These are phyloP conservation scores for Breviolum minutum DNA, from an alignment of 73 alveolate genomes.

Conservation along the genomic window DNA sequence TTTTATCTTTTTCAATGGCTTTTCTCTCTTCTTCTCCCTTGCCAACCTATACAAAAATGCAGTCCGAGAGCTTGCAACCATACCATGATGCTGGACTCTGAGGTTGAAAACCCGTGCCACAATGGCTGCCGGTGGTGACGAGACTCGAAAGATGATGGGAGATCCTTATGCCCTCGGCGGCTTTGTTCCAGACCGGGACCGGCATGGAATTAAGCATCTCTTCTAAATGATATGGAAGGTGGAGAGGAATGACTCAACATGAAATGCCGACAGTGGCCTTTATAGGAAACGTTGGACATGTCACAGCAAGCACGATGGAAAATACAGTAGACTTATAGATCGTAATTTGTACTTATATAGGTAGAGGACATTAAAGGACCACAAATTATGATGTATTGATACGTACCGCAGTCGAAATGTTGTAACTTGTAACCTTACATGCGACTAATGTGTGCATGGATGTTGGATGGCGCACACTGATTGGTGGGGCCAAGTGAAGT, in stretches of 20 bases:
- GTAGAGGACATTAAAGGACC: no score
- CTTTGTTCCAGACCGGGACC: conserved; percentile 84
- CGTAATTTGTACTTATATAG: no score
- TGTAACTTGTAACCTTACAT: no score
- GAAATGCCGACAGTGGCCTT: no score
- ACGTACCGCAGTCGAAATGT: no score
- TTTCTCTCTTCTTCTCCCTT: neutral
- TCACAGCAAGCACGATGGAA: no score
- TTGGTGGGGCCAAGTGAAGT: neutral
- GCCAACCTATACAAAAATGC: no score
- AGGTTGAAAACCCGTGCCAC: conserved; percentile 90
- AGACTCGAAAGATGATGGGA: conserved; percentile 69
- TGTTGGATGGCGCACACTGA: no score
- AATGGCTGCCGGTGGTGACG: conserved; percentile 84
- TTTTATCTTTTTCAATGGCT: neutral
- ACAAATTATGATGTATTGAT: no score
- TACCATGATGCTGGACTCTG: conserved; percentile 7
- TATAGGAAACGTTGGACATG: no score
- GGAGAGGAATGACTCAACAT: neutral
- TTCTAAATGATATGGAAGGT: neutral
- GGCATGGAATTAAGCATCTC: conserved; percentile 68
- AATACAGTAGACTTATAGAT: no score
- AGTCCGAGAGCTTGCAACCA: neutral
- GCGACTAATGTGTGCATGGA: no score
- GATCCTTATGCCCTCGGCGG: conserved; percentile 82